Base-by-base conservation (phyloP, 352 stramenopile species). In the Phytophthora multivora region DNA sequence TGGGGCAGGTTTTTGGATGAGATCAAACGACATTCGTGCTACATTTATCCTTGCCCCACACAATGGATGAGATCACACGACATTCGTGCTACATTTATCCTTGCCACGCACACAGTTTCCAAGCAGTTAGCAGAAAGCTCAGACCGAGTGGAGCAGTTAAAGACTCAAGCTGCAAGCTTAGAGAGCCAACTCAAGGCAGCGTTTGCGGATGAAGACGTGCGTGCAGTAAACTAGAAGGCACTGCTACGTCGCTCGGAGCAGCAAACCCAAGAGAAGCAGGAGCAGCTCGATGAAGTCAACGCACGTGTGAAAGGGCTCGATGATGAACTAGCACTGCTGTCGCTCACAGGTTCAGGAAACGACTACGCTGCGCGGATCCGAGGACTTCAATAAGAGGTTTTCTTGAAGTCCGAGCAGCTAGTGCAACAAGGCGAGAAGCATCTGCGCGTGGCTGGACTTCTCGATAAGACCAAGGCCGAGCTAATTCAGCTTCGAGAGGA, bases 381-480 rank as follows among this genome's bases (percentile, higher is more conserved):
- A 8, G 81, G 83, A 19, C 61, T 91, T 43, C 82, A 92, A 45
- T 66, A 93, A 19, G 77, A 90, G 38, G 62, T 95, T 19, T 91
- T 88, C 57, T 30, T 71, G 11, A 95, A 91, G 45, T 90, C 77
- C 0, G 69, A 89, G 47, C 82, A 91, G 63, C 79, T 93, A 18
- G 82, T 95, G 9, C 60, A 77, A 18, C 83, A 93, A 63, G 80
- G 76, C 6, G 86, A 95, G 59, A 91, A 88, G 47, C 76, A 88
- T 33, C 35, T 95, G 13, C 60, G 64, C 19, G 55, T 89, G 12
- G 75, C 69, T 4, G 59, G 76, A 11, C 63, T 65, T 19, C 67
- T 79, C 11, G 78, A 88, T 10, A 79, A 80, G 25, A 47, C 75
- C 26, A 86, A 78, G 43, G 21, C 42, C 2, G 64, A 86, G 40